Evolutionary conservation across 176 grass and related monocot genomes (phyloP).

Genomic region (Typha latifolia): DNA sequence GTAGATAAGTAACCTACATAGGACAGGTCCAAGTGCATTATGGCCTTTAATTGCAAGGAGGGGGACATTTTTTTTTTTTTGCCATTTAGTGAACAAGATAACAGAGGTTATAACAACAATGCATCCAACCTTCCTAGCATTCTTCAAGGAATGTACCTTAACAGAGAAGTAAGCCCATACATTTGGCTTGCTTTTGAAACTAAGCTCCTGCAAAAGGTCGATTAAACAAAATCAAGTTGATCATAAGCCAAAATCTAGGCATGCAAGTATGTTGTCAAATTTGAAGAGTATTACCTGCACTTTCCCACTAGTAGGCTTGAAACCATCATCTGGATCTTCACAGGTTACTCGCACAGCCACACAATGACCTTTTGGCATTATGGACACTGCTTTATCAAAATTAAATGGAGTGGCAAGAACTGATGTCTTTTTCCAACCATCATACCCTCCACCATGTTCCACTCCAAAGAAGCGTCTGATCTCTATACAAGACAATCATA

Average conservation of each 20-base stretch:
- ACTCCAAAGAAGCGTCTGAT: conserved; percentile 92
- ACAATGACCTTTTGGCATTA: conserved; percentile 87
- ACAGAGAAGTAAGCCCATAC: conserved; percentile 98
- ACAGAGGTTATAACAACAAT: no score
- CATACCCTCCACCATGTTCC: conserved; percentile 74
- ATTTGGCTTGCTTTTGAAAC: conserved; percentile 99
- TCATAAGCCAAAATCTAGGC: neutral
- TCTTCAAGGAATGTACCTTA: conserved; percentile 50
- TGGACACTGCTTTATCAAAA: conserved; percentile 71
- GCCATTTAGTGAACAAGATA: no score
- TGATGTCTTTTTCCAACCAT: conserved; percentile 88
- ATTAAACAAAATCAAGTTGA: neutral
- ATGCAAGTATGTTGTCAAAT: neutral
- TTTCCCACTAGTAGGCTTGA: conserved; percentile 95
- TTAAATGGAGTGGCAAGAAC: conserved; percentile 73
- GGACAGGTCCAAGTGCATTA: no score
- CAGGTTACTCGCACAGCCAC: conserved; percentile 91
- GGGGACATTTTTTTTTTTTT: no score
- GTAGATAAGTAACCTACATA: no score
- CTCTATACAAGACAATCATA: conserved; percentile 34
- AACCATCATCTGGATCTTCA: conserved; percentile 99
- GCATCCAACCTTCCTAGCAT: no score
- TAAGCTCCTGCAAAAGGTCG: conserved; percentile 59
- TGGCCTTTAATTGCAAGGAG: no score
- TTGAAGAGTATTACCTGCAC: conserved; percentile 50